Evolutionary conservation across 371 early-diverging fungal species (phyloP).

Genomic region (Apophysomyces elegans): DNA sequence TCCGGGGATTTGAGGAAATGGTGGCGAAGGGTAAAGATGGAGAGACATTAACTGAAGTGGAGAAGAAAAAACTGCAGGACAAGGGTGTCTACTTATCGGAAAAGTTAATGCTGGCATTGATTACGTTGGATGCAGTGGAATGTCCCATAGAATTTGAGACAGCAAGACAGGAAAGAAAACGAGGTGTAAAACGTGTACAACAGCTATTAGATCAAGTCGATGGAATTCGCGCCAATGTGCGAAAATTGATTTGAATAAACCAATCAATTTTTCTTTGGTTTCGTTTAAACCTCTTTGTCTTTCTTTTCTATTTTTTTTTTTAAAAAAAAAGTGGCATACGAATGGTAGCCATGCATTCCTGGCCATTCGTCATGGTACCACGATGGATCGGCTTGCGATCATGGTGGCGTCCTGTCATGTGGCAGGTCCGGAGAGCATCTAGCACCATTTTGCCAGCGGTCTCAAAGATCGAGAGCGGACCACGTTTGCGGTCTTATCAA

Average conservation of each 20-base stretch:
- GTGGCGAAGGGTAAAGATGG: constrained; percentile 15
- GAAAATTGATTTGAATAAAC: background rate
- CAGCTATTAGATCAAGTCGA: constrained; percentile 56
- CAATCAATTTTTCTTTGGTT: background rate
- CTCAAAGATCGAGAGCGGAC: background rate
- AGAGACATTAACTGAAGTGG: constrained; percentile 16
- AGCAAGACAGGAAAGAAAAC: constrained; percentile 61
- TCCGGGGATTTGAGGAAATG: constrained; percentile 24
- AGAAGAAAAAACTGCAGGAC: constrained; percentile 50
- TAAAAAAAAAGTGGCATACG: background rate
- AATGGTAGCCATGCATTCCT: background rate
- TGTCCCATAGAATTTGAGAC: constrained; percentile 60
- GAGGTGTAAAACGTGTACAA: constrained; percentile 60
- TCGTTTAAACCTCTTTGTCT: background rate
- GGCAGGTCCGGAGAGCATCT: background rate
- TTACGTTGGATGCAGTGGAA: constrained; percentile 59
- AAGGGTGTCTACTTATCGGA: constrained; percentile 55
- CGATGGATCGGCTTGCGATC: background rate
- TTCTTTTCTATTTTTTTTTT: background rate
- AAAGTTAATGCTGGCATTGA: constrained; percentile 57
- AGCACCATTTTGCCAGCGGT: background rate
- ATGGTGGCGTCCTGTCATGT: background rate
- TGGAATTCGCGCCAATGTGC: constrained; percentile 31
- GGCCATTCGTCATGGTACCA: background rate
- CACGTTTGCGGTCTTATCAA: constrained; percentile 61